phyloP scores from a whole-genome alignment of 805 yeast species.

The Candida sphagnicola region DNA sequence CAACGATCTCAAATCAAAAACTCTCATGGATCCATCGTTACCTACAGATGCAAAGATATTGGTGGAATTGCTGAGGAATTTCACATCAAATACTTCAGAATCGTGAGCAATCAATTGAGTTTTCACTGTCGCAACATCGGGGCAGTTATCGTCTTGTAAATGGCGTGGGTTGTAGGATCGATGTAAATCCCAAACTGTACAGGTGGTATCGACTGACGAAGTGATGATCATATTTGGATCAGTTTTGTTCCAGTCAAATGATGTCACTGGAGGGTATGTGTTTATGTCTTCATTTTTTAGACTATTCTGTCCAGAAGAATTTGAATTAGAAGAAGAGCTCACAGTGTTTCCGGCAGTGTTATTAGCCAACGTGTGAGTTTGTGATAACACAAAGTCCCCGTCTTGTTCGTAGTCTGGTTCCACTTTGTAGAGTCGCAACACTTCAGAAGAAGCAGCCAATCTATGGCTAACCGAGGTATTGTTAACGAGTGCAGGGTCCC shows the following conservation, averaged over 20 bases:
- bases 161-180: constrained; percentile 17
- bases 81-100: constrained; percentile 89
- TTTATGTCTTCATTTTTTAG: constrained; percentile 33
- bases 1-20: constrained; percentile 82
- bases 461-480: constrained; percentile 30
- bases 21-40: constrained; percentile 90
- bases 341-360: constrained; percentile 21
- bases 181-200: constrained; percentile 89
- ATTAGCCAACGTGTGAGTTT: constrained; percentile 38
- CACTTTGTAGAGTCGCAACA: constrained; percentile 59
- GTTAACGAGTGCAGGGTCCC: constrained; percentile 58
- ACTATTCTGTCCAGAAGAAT: constrained; percentile 10
- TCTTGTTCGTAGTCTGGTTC: constrained; percentile 43
- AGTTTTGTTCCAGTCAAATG: constrained; percentile 85
- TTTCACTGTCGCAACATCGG: constrained; percentile 62
- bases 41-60: constrained; percentile 89
- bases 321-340: constrained; percentile 6
- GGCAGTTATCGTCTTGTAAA: constrained; percentile 6
- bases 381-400: constrained; percentile 35
- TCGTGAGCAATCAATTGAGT: constrained; percentile 97
- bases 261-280: constrained; percentile 81
- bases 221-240: constrained; percentile 74
- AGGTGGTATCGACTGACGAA: constrained; percentile 90
- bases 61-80: constrained; percentile 69
- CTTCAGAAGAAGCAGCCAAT: constrained; percentile 70